Evolutionary conservation across 2,329 filamentous ascomycete species (phyloP), one percentile per base, ranked within the genome.

Genomic region (Fusarium sp.): DNA sequence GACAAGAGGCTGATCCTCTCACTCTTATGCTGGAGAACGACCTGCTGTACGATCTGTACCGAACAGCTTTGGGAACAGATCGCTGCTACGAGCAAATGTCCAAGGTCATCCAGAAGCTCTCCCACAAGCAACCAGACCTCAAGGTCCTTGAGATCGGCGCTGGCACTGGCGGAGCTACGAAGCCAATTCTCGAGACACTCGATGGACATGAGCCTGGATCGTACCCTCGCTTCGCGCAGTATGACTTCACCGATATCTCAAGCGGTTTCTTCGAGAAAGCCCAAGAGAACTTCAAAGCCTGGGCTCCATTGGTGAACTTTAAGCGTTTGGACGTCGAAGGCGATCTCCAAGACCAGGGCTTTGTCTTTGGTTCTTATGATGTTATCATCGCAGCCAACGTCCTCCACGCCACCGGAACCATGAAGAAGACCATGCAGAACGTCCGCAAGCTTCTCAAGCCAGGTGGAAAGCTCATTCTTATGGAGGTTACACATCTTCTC

Each of bases 381-480:
- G 11, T 82, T 6, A 53, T 83, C 15, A 63, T 82, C n/a, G 79
- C 77, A 1, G 73, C 74, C 5, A 71, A 76, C 18, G 76, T 80
- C 1, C 64, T 84, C 0, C 78, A 60, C 77, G 73, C 74, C 0
- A 76, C 76, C 1, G 61, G 43, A 18, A 66, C 63, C 3, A 58
- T 78, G n/a, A 48, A 67, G 4, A 48, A 55, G 13, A 75, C 73
- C 0, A 53, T 72, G 39, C 14, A 42, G n/a, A 63, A 72, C 40
- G 31, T 65, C 0, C 55, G 60, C 0, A 36, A 46, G 2, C 67
- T 78, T 0, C 49, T 79, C 1, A 76, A 73, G 39, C 67, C 72
- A 0, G 75, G 72, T 5, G 77, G 77, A 0, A 67, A 66, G 15
- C 62, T 78, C 0, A 20, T 78, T 6, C 35, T 62, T 0, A 29